Evolutionary conservation across 2,329 filamentous ascomycete genomes (phyloP).

Genomic region (Phialophora verrucosa): DNA sequence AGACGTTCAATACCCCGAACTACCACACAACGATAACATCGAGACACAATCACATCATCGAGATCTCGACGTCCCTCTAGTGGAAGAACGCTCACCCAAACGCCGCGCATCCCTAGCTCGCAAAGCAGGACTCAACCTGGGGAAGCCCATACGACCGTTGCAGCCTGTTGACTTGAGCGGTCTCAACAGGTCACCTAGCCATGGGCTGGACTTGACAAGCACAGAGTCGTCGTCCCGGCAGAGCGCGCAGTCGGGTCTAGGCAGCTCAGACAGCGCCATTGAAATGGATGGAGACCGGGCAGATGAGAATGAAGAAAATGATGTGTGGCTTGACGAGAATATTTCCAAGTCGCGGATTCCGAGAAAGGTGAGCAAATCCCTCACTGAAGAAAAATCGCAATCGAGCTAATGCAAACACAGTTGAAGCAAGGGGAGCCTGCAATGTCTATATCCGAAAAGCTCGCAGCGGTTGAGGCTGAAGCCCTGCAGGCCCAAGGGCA

Average conservation of each 20-base stretch:
- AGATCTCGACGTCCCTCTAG: conserved; percentile 20
- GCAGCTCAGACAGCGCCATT: conserved; percentile 18
- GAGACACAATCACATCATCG: background rate
- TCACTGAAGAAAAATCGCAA: background rate
- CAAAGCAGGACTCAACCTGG: conserved; percentile 32
- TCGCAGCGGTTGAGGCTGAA: conserved; percentile 51
- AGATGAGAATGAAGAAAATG: conserved; percentile 19
- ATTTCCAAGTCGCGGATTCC: conserved; percentile 33
- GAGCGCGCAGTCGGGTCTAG: conserved; percentile 23
- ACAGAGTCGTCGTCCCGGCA: conserved; percentile 10
- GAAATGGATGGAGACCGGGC: background rate
- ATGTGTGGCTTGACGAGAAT: conserved; percentile 41
- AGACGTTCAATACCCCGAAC: background rate
- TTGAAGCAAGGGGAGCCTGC: conserved; percentile 37
- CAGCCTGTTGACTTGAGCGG: conserved; percentile 18
- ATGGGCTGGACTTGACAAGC: conserved; percentile 5
- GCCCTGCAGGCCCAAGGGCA: conserved; percentile 47
- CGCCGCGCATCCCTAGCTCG: conserved; percentile 34
- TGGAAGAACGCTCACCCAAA: conserved; percentile 26
- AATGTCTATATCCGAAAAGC: conserved; percentile 51
- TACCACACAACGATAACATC: conserved; percentile 9
- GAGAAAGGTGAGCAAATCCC: conserved; percentile 21
- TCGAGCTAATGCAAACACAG: conserved; percentile 31
- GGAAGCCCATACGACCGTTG: conserved; percentile 32
- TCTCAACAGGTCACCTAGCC: conserved; percentile 25